Evolutionary conservation across 495 filamentous ascomycete species (phyloP).

Genomic region (Xylaria castorea): DNA sequence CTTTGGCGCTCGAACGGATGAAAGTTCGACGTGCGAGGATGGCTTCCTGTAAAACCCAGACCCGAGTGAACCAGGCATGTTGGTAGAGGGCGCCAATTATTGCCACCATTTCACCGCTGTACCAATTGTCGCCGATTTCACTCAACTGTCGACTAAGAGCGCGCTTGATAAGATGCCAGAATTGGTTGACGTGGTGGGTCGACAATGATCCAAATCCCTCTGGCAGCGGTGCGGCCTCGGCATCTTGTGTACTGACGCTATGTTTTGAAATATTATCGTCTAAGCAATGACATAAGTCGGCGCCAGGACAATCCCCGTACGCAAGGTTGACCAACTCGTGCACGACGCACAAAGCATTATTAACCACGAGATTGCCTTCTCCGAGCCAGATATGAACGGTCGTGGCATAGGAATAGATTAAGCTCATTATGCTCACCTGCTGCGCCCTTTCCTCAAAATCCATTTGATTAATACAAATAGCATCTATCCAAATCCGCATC

Average conservation of each 20-base stretch:
- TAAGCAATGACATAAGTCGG: not conserved
- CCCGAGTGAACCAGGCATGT: not conserved
- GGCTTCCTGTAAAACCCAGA: slow-evolving; percentile 3
- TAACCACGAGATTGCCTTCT: not conserved
- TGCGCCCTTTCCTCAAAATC: not conserved
- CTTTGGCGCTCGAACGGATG: not conserved
- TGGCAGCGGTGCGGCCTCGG: not conserved
- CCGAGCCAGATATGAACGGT: not conserved
- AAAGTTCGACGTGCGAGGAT: slow-evolving; percentile 1
- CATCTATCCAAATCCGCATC: slow-evolving; percentile 10
- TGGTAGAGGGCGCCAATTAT: not conserved
- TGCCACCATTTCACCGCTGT: not conserved
- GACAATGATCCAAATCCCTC: not conserved
- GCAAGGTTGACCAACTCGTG: not conserved
- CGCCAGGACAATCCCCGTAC: not conserved
- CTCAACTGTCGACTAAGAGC: not conserved
- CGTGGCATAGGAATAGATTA: not conserved
- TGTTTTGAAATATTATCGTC: not conserved
- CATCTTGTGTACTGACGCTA: not conserved
- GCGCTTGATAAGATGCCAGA: not conserved
- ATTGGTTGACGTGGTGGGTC: not conserved
- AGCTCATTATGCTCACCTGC: not conserved
- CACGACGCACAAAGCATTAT: not conserved
- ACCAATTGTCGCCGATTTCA: not conserved
- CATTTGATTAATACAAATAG: not conserved